phyloP scores from a whole-genome alignment of 495 filamentous ascomycete species.

The Jackrogersella minutella region DNA sequence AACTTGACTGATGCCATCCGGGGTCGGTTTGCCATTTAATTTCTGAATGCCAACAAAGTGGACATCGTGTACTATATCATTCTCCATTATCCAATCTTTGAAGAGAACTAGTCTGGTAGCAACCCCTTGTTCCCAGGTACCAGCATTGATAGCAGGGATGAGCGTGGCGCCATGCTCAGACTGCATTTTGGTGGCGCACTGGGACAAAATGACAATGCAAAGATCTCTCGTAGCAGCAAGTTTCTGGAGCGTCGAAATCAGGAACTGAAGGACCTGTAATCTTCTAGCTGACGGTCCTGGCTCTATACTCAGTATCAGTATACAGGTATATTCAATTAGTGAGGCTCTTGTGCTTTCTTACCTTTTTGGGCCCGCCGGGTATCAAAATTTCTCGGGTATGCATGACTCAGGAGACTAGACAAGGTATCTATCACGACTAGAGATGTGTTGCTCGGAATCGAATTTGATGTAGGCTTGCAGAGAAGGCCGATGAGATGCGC shows the following conservation, averaged over 20 bases:
- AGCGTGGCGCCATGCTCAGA: slow-evolving; percentile 68
- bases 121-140: slow-evolving; percentile 75
- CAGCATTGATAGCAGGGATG: slow-evolving; percentile 70
- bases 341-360: slow-evolving; percentile 4
- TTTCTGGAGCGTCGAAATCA: slow-evolving; percentile 63
- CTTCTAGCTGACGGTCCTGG: slow-evolving; percentile 48
- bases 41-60: slow-evolving; percentile 57
- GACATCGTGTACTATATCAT: slow-evolving; percentile 39
- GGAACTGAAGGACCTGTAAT: slow-evolving; percentile 55
- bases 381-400: slow-evolving; percentile 64
- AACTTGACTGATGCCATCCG: slow-evolving; percentile 40
- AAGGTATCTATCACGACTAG: slow-evolving; percentile 81
- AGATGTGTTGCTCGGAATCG: slow-evolving; percentile 65
- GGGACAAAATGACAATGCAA: slow-evolving; percentile 73
- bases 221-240: slow-evolving; percentile 73
- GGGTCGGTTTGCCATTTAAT: slow-evolving; percentile 48
- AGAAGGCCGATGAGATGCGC: slow-evolving; percentile 81
- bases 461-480: slow-evolving; percentile 63
- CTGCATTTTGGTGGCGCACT: slow-evolving; percentile 74
- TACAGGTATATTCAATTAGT: neutral
- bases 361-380: slow-evolving; percentile 41
- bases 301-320: slow-evolving; percentile 41
- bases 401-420: slow-evolving; percentile 74
- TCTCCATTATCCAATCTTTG: slow-evolving; percentile 63
- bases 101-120: slow-evolving; percentile 74